These are phyloP conservation scores for Triticum turgidum DNA, from an alignment of 176 grass and related monocot species.

Conservation along the genomic window DNA sequence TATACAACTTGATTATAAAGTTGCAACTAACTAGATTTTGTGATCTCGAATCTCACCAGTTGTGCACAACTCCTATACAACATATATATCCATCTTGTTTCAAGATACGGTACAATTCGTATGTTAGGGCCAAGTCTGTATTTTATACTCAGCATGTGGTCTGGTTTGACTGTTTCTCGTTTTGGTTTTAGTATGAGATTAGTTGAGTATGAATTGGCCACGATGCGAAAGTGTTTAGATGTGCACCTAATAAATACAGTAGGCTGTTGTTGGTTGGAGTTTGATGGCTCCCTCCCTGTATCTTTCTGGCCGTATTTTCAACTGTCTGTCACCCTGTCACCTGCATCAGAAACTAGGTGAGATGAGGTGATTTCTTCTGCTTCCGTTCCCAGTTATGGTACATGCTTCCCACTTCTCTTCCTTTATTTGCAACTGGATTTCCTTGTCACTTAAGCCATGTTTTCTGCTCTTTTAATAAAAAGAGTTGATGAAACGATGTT, in stretches of 20 bases:
- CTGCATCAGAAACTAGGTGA: slow-evolving; percentile 20
- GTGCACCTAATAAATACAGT: slow-evolving; percentile 7
- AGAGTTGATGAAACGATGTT: neutral
- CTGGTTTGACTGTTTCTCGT: slow-evolving; percentile 1
- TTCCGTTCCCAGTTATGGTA: too few species aligned
- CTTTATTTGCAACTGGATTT: slow-evolving; percentile 19
- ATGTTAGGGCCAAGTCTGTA: too few species aligned
- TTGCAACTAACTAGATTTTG: neutral
- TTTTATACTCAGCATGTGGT: slow-evolving; percentile 2
- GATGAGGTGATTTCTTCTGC: neutral
- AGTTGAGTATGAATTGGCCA: slow-evolving; percentile 9
- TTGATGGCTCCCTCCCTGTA: slow-evolving; percentile 12
- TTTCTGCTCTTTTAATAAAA: neutral
- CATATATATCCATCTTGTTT: neutral
- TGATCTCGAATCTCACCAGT: slow-evolving; percentile 11
- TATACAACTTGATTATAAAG: slow-evolving; percentile 7
- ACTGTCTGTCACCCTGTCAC: neutral
- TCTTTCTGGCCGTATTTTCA: slow-evolving; percentile 19
- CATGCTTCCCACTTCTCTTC: neutral
- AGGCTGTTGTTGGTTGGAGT: slow-evolving; percentile 19
- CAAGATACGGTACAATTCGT: neutral
- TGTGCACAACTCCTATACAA: neutral
- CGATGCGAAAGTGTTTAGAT: neutral
- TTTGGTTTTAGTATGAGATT: slow-evolving; percentile 24
- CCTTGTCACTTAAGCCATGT: slow-evolving; percentile 31